These are phyloP conservation scores for Groenewaldozyma auringiensis DNA, from an alignment of 1,139 yeast genomes.

Conservation along the genomic window DNA sequence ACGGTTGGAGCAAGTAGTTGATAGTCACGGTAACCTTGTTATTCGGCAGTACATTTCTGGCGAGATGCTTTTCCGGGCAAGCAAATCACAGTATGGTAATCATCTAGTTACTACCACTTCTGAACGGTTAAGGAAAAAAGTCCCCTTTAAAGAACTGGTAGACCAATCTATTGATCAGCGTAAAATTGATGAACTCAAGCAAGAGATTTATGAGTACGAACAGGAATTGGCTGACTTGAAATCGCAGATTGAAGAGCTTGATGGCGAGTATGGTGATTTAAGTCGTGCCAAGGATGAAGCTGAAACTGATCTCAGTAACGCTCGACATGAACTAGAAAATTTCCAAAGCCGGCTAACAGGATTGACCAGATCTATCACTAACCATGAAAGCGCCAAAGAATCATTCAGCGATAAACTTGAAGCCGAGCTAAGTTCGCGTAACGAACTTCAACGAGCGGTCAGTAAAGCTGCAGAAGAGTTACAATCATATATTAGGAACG, in stretches of 20 bases:
- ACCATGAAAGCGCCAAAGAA: background rate
- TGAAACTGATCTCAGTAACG: conserved; percentile 10
- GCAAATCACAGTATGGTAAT: conserved; percentile 20
- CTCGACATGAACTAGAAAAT: background rate
- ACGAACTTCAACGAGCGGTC: background rate
- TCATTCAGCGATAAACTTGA: background rate
- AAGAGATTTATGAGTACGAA: background rate
- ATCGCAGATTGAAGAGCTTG: conserved; percentile 2
- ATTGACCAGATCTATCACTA: background rate
- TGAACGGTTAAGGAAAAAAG: background rate
- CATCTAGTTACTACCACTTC: conserved; percentile 6
- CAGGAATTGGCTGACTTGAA: background rate
- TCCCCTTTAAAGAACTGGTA: background rate
- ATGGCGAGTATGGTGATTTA: conserved; percentile 15
- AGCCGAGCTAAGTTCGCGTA: background rate
- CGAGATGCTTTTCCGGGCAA: conserved; percentile 6
- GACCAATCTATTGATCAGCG: too few species aligned
- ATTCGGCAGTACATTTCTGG: conserved; percentile 11
- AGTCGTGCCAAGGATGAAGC: conserved; percentile 15
- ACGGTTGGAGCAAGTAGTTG: conserved; percentile 3
- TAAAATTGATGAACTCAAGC: background rate
- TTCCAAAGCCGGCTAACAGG: background rate
- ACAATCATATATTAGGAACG: background rate
- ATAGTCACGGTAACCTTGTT: conserved; percentile 9
- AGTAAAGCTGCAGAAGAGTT: background rate